A percentile compares a stretch with the other conserved stretches of the same genome.
Evolutionary conservation across 139 green algal genomes (phyloP).

Genomic region (Diplosphaera chodatii): DNA sequence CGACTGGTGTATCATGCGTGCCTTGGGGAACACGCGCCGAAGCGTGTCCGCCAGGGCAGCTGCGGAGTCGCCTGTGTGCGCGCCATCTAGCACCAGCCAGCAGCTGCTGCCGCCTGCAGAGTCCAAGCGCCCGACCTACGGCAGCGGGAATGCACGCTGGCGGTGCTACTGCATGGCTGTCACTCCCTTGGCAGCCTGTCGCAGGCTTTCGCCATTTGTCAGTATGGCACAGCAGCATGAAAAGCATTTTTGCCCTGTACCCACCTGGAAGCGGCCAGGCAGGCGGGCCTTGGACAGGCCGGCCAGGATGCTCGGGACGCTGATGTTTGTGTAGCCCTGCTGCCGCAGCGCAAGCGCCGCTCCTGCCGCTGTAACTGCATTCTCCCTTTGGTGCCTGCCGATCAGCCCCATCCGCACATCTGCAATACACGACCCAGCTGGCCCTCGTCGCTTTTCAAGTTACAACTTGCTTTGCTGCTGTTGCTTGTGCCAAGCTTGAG

Average conservation of each 20-base stretch:
- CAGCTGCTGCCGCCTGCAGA: not conserved
- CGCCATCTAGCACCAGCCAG: conserved; percentile 70
- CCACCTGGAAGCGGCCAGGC: conserved; percentile 68
- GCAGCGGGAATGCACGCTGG: too few relatives aligned
- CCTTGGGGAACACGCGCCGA: conserved; percentile 38
- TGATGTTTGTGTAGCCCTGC: conserved; percentile 7
- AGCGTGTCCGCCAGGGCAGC: conserved; percentile 45
- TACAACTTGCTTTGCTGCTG: too few relatives aligned
- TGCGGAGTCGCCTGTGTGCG: conserved; percentile 66
- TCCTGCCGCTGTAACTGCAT: conserved; percentile 55
- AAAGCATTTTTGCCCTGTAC: too few relatives aligned
- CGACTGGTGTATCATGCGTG: not conserved
- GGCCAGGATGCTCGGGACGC: conserved; percentile 5
- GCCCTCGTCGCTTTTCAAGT: too few relatives aligned
- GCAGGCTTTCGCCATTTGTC: too few relatives aligned
- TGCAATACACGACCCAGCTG: too few relatives aligned
- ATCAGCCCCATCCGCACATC: conserved; percentile 39
- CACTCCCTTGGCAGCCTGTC: too few relatives aligned
- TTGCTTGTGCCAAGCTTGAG: too few relatives aligned
- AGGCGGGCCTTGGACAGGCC: conserved; percentile 42
- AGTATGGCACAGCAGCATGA: too few relatives aligned
- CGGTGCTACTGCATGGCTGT: too few relatives aligned
- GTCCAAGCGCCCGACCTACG: conserved; percentile 16
- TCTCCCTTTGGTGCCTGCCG: conserved; percentile 58
- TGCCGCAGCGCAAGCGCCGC: conserved; percentile 34